A percentile compares a stretch with the other conserved stretches of the same genome.
Conservation (phyloP, 2,329 filamentous ascomycete genomes). For the Hymenotorrendiella dingleyae region DNA sequence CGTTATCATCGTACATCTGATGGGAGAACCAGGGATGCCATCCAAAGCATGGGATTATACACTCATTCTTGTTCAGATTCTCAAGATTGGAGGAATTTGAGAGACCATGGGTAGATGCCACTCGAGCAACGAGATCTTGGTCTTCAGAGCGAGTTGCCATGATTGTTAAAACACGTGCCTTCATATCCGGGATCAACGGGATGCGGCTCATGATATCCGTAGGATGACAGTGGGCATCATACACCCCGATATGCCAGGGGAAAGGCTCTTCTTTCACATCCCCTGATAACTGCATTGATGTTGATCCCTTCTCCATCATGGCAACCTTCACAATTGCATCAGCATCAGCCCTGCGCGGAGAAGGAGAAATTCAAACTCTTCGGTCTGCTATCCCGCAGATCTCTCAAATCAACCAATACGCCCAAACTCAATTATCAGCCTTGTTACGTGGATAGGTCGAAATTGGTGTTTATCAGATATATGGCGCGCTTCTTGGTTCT, state of each 20-base stretch:
- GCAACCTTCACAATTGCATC: too few species aligned
- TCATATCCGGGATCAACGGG: conserved; percentile 56
- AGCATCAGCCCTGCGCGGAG: too few species aligned
- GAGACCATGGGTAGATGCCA: conserved; percentile 51
- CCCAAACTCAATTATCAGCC: too few species aligned
- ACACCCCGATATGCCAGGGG: conserved; percentile 67
- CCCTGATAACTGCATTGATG: too few species aligned
- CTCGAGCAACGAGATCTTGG: conserved; percentile 62
- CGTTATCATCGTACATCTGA: conserved; percentile 61
- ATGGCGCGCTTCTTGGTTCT: too few species aligned
- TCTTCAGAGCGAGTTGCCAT: conserved; percentile 76
- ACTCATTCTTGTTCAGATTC: conserved; percentile 29
- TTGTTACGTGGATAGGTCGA: too few species aligned
- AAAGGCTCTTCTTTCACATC: conserved; percentile 32
- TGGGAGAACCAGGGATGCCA: conserved; percentile 88
- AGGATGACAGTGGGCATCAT: conserved; percentile 78
- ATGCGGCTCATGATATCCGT: conserved; percentile 68
- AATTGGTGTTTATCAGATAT: too few species aligned
- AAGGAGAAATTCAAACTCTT: not conserved
- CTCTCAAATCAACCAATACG: too few species aligned
- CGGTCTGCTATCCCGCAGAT: not conserved
- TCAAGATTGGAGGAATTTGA: conserved; percentile 25
- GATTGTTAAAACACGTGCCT: conserved; percentile 58
- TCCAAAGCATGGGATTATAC: conserved; percentile 67
- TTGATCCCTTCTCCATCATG: too few species aligned